Evolutionary conservation across 345 rosid genomes (phyloP).

Genomic region (Abelmoschus esculentus): DNA sequence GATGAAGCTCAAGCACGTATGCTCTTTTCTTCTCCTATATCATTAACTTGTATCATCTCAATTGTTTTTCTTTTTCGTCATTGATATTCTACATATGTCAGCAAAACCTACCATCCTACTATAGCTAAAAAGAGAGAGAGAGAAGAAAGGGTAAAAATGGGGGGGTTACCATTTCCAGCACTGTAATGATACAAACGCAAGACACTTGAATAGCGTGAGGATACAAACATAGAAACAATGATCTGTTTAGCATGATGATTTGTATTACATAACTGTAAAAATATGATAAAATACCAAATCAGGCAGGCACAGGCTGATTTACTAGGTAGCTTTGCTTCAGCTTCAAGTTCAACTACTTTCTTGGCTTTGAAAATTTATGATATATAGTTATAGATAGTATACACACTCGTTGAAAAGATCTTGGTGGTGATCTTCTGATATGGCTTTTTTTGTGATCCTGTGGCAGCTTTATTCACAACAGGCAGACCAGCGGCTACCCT

Average conservation of each 20-base stretch:
- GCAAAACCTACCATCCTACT: too few relatives aligned
- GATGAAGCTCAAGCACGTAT: slow-evolving; percentile 78
- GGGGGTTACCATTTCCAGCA: slow-evolving; percentile 39
- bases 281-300: not conserved
- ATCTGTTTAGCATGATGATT: slow-evolving; percentile 17
- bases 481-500: slow-evolving; percentile 77
- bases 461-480: slow-evolving; percentile 70
- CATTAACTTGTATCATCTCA: too few relatives aligned
- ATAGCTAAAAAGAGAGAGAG: not conserved
- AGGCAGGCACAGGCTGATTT: not conserved
- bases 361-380: slow-evolving; percentile 4
- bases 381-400: too few relatives aligned
- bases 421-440: slow-evolving; percentile 18
- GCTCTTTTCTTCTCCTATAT: slow-evolving; percentile 17
- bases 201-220: slow-evolving; percentile 60
- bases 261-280: not conserved
- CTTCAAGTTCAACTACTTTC: slow-evolving; percentile 2
- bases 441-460: slow-evolving; percentile 25
- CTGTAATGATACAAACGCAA: slow-evolving; percentile 54
- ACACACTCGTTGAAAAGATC: slow-evolving; percentile 5
- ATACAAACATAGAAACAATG: slow-evolving; percentile 45
- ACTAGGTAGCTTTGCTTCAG: slow-evolving; percentile 13
- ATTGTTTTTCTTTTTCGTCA: too few relatives aligned
- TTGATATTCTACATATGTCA: not conserved
- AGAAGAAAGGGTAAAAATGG: not conserved